These are phyloP conservation scores for Ophiostoma piceae DNA, from an alignment of 2,329 filamentous ascomycete species.

Conservation along the genomic window DNA sequence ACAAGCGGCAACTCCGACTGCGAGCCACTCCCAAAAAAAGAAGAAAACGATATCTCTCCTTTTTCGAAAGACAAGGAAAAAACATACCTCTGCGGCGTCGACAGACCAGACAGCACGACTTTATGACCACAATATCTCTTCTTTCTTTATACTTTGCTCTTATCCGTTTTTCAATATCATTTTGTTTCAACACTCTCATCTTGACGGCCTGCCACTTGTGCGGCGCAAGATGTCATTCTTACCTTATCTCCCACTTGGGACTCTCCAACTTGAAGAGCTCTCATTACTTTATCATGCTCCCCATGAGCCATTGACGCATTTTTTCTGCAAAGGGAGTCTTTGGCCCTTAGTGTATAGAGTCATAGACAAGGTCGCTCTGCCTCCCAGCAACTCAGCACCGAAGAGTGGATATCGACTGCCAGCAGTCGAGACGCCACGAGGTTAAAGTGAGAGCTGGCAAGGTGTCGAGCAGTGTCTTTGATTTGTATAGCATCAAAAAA, in stretches of 20 bases:
- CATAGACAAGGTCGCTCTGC: constrained; percentile 44
- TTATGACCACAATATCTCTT: constrained; percentile 1
- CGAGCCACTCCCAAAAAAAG: constrained; percentile 17
- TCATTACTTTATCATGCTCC: not conserved
- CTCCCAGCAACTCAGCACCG: constrained; percentile 58
- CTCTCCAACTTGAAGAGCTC: not conserved
- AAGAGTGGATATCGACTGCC: constrained; percentile 47
- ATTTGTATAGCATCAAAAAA: constrained; percentile 28
- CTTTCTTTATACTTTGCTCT: constrained; percentile 35
- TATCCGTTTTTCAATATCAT: not conserved
- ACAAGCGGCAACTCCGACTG: not conserved
- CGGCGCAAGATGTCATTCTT: not conserved
- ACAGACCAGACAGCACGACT: constrained; percentile 14
- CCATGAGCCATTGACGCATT: not conserved
- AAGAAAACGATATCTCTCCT: constrained; percentile 8
- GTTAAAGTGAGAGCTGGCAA: constrained; percentile 64
- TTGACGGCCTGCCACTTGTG: not conserved
- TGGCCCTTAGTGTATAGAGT: not conserved
- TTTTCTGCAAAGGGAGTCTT: not conserved
- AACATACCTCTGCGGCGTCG: constrained; percentile 14
- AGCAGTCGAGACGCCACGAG: constrained; percentile 47
- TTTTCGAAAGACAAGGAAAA: constrained; percentile 13
- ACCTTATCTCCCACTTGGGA: not conserved
- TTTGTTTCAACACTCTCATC: not conserved
- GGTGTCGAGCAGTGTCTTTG: constrained; percentile 55